A percentile compares a stretch with the other conserved stretches of the same genome.
Conservation (phyloP, 164 flowering plant genomes). For the Saururus chinensis region DNA sequence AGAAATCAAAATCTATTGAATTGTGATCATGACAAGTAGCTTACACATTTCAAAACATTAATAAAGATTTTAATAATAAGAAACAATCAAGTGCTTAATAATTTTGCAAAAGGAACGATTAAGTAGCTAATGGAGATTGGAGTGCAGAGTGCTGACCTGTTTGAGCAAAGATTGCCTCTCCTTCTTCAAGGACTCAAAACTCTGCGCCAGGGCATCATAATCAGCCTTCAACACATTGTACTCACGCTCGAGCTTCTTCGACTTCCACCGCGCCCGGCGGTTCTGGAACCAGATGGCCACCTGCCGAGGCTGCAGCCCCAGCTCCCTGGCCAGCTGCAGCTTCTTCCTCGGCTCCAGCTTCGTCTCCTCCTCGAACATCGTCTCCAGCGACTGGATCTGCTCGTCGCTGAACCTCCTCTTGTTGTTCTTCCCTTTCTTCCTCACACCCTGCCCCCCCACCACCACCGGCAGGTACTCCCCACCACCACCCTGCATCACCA, state of each 20-base stretch:
- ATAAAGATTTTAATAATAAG: too few species aligned
- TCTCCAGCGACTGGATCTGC: slow-evolving; percentile 44
- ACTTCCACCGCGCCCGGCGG: slow-evolving; percentile 72
- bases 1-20: too few species aligned
- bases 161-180: slow-evolving; percentile 41
- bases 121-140: too few species aligned
- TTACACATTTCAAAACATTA: too few species aligned
- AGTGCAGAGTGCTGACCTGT: slow-evolving; percentile 27
- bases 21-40: too few species aligned
- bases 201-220: slow-evolving; percentile 33
- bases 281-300: slow-evolving; percentile 95
- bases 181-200: slow-evolving; percentile 33
- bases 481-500: neutral
- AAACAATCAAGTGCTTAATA: neutral
- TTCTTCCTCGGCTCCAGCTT: slow-evolving; percentile 63
- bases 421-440: slow-evolving; percentile 5
- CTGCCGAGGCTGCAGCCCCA: slow-evolving; percentile 67
- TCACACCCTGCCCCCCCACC: neutral
- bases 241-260: slow-evolving; percentile 64
- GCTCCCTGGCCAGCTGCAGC: slow-evolving; percentile 48
- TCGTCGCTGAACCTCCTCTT: slow-evolving; percentile 14
- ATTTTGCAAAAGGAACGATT: neutral
- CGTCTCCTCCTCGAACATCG: slow-evolving; percentile 50
- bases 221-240: slow-evolving; percentile 28
- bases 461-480: neutral